These are phyloP conservation scores for Heliosperma pusillum DNA, from an alignment of 148 eudicot genomes.

Conservation along the genomic window DNA sequence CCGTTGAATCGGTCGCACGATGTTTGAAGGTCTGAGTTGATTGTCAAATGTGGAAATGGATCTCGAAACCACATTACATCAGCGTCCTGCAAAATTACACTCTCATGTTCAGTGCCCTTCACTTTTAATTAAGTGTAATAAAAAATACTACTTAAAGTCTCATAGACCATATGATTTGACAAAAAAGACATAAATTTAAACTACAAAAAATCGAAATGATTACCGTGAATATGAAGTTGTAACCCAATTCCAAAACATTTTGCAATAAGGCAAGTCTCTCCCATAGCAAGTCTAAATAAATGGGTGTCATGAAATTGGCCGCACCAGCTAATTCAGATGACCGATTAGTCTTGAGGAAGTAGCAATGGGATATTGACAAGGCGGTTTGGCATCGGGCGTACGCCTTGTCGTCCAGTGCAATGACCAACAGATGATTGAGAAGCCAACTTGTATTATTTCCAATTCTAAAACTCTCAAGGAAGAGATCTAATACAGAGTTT, in stretches of 20 bases:
- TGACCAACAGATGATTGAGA: constrained; percentile 27
- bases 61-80: constrained; percentile 67
- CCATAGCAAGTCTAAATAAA: constrained; percentile 56
- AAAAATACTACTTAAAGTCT: too few species aligned
- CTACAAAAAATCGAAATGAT: too few species aligned
- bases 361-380: constrained; percentile 18
- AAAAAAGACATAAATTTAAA: too few species aligned
- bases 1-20: constrained; percentile 44
- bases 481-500: constrained; percentile 37
- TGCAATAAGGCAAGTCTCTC: constrained; percentile 38
- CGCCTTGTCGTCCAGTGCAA: constrained; percentile 32
- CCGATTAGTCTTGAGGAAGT: constrained; percentile 9
- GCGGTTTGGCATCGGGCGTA: constrained; percentile 19
- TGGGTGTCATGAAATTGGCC: constrained; percentile 39
- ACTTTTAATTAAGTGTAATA: too few species aligned
- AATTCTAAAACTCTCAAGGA: constrained; percentile 33
- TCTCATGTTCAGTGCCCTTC: too few species aligned
- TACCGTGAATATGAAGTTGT: constrained; percentile 55
- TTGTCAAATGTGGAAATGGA: constrained; percentile 43
- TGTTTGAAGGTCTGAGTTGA: constrained; percentile 47
- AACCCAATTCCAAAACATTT: constrained; percentile 43
- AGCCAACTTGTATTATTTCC: constrained; percentile 31
- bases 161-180: too few species aligned
- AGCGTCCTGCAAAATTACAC: constrained; percentile 32
- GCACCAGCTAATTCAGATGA: constrained; percentile 20